Conservation (phyloP, 108 stramenopile species). For the Cyclostephanos invisitatus region DNA sequence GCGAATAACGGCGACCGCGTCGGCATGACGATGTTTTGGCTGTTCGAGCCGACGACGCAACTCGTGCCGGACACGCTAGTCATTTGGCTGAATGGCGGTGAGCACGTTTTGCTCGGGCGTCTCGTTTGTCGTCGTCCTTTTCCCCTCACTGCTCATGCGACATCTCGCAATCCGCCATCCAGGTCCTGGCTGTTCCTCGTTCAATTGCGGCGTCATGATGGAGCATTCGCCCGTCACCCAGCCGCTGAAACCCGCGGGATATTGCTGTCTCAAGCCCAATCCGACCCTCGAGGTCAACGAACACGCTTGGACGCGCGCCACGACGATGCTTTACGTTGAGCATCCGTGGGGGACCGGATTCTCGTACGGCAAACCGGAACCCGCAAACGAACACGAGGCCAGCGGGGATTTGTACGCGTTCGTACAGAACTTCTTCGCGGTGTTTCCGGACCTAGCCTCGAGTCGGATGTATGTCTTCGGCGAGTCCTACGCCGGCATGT, state of each 20-base stretch:
- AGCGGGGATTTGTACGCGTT: slow-evolving; percentile 51
- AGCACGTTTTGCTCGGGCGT: too few species aligned
- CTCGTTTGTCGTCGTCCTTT: not conserved
- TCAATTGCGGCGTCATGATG: slow-evolving; percentile 53
- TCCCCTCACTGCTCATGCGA: too few species aligned
- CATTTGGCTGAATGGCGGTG: slow-evolving; percentile 13
- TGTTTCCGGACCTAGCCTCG: slow-evolving; percentile 26
- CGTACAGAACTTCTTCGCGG: slow-evolving; percentile 48
- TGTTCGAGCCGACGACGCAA: slow-evolving; percentile 4
- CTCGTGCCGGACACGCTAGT: not conserved
- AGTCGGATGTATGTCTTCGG: slow-evolving; percentile 32
- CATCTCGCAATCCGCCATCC: too few species aligned
- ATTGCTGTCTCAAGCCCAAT: slow-evolving; percentile 11
- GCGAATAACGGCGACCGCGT: slow-evolving; percentile 5
- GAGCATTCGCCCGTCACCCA: slow-evolving; percentile 50
- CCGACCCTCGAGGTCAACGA: slow-evolving; percentile 30
- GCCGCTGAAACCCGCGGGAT: slow-evolving; percentile 36
- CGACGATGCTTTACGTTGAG: slow-evolving; percentile 86
- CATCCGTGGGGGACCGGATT: slow-evolving; percentile 91
- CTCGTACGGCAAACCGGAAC: slow-evolving; percentile 54
- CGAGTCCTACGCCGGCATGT: slow-evolving; percentile 52
- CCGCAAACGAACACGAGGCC: slow-evolving; percentile 52
- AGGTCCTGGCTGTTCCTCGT: slow-evolving; percentile 69
- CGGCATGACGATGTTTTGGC: slow-evolving; percentile 12
- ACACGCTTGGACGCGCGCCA: slow-evolving; percentile 50